Evolutionary conservation across 352 stramenopile species (phyloP), one percentile per base, ranked within the genome.

Genomic region (Thalassiosira sp.): DNA sequence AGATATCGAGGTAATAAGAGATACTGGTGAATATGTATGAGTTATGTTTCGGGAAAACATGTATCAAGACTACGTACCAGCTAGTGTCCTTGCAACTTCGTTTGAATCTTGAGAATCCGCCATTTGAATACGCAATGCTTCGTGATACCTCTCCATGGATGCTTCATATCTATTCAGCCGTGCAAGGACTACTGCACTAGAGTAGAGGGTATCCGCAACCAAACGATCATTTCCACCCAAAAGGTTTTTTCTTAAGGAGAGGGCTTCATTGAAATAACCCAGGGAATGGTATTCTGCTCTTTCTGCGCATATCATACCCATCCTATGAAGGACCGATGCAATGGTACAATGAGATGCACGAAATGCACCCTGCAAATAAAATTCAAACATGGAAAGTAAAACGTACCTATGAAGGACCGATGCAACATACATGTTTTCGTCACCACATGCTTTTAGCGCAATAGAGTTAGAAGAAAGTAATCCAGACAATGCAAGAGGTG

Each of bases 101-200:
- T 82, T 75, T 18, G 46, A 70, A 56, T 76, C 72, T 45, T 78
- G 67, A 35, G 70, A 70, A 62, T 69, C 61, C 57, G 49, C 49
- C 58, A 85, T 82, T 74, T 82, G 77, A 63, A 85, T 85, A 16
- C 72, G 60, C 51, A 85, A 74, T 16, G 72, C 66, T 31, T 82
- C 77, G 10, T 85, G 66, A 62, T 76, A 85, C 57, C 72, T 76
- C 57, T 85, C 72, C 72, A 85, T 82, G 1, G 77, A 76, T 35
- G 62, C 66, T 66, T 85, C 72, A 45, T 85, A 85, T 18, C 68
- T 61, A 69, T 76, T 69, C 11, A 81, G 56, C 28, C 65, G 52
- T 33, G 80, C 62, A 62, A 82, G 64, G 5, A 87, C 68, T 43
- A 69, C 57, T 57, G 75, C 80, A 56, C 69, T 79, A 43, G 24